phyloP scores from a whole-genome alignment of 768 basidiomycete species.

The Cubamyces lactineus region DNA sequence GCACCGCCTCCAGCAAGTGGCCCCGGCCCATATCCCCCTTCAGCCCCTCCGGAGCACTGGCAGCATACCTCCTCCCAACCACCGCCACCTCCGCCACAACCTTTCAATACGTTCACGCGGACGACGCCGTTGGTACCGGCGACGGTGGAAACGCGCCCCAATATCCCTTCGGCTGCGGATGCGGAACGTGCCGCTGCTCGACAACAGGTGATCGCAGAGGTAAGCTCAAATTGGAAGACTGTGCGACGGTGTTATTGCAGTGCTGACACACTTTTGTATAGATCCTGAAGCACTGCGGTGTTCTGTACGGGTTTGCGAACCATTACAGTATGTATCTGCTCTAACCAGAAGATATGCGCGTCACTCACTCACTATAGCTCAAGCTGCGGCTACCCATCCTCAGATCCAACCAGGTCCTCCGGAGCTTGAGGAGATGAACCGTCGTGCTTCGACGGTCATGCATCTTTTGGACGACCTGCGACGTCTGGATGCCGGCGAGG shows the following conservation, averaged over 20 bases:
- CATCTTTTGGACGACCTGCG: constrained; percentile 66
- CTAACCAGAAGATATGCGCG: neutral
- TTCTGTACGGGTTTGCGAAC: constrained; percentile 64
- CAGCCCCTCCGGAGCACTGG: constrained; percentile 29
- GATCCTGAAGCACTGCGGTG: constrained; percentile 65
- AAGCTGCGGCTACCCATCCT: constrained; percentile 47
- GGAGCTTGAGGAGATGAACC: constrained; percentile 73
- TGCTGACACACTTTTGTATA: constrained; percentile 30
- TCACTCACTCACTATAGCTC: constrained; percentile 28
- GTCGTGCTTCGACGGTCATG: constrained; percentile 66
- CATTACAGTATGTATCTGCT: constrained; percentile 57
- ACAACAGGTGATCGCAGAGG: constrained; percentile 43
- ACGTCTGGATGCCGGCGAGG: constrained; percentile 38
- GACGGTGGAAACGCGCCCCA: constrained; percentile 42
- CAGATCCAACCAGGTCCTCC: constrained; percentile 53
- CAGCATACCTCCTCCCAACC: constrained; percentile 26
- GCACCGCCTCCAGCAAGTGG: constrained; percentile 13
- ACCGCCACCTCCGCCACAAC: constrained; percentile 20
- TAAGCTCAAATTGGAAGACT: constrained; percentile 28
- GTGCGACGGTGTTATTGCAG: neutral
- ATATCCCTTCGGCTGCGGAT: constrained; percentile 39
- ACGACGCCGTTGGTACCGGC: constrained; percentile 47
- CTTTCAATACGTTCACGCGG: constrained; percentile 37
- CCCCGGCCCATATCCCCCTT: constrained; percentile 21
- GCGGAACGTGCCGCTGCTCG: constrained; percentile 40